phyloP scores from a whole-genome alignment of 1,284 basidiomycete genomes.

The Coniferiporia sulphurascens region DNA sequence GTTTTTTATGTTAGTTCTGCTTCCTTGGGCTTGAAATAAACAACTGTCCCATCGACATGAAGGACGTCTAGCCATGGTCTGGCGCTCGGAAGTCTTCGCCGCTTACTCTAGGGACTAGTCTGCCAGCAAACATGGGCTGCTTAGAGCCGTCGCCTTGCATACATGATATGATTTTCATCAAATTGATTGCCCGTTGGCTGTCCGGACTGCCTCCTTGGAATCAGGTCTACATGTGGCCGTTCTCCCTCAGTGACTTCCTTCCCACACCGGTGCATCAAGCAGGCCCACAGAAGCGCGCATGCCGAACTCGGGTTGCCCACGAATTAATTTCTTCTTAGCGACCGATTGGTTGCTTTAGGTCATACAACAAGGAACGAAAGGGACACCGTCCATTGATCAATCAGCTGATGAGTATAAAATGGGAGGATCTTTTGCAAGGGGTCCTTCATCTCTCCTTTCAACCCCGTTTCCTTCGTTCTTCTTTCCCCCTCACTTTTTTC shows the following conservation, averaged over 20 bases:
- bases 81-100: too few species aligned
- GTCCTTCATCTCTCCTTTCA: background rate
- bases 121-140: too few species aligned
- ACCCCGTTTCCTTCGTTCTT: background rate
- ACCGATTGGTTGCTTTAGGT: slow-evolving; percentile 1
- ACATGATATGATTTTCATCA: background rate
- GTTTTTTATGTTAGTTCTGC: too few species aligned
- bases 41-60: too few species aligned
- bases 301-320: background rate
- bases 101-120: too few species aligned
- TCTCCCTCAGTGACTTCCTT: background rate
- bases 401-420: background rate
- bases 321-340: background rate
- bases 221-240: background rate
- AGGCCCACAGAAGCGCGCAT: background rate
- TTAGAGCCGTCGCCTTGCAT: background rate
- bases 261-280: background rate
- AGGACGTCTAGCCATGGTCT: too few species aligned
- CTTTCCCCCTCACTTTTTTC: background rate
- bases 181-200: background rate
- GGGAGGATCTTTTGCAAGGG: background rate
- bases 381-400: background rate
- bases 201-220: background rate
- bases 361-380: background rate
- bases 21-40: too few species aligned